Conservation (phyloP, 306 rosid genomes). For the Vigna trinervia region DNA sequence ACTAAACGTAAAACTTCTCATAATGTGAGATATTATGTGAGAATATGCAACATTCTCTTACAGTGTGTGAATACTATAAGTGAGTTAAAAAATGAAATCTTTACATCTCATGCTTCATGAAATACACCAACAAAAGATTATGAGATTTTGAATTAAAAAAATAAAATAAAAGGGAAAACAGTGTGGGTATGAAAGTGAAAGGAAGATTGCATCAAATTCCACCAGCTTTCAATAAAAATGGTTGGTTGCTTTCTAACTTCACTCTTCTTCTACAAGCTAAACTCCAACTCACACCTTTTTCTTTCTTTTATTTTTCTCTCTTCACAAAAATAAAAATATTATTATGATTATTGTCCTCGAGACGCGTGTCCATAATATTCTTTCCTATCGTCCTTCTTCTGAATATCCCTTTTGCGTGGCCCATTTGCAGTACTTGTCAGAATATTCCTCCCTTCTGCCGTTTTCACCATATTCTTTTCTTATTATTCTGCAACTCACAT, state of each 20-base stretch:
- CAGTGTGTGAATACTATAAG: neutral
- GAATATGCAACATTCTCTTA: neutral
- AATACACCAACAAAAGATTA: slow-evolving; percentile 41
- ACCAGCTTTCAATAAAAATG: slow-evolving; percentile 59
- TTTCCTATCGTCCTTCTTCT: slow-evolving; percentile 58
- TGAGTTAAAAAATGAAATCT: neutral
- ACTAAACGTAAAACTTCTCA: too few species aligned
- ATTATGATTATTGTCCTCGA: slow-evolving; percentile 39
- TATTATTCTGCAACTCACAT: neutral
- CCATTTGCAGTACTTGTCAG: slow-evolving; percentile 46
- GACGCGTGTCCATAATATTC: slow-evolving; percentile 72
- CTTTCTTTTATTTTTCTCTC: slow-evolving; percentile 45
- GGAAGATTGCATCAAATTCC: slow-evolving; percentile 81
- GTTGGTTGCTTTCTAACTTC: slow-evolving; percentile 76
- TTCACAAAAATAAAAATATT: slow-evolving; percentile 4
- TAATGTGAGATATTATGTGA: neutral
- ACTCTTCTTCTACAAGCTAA: slow-evolving; percentile 74
- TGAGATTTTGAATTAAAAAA: slow-evolving; percentile 33
- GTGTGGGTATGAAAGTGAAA: slow-evolving; percentile 39
- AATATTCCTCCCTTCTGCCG: slow-evolving; percentile 65
- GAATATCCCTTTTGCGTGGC: slow-evolving; percentile 94
- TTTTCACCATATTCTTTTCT: slow-evolving; percentile 24
- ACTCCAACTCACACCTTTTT: slow-evolving; percentile 89
- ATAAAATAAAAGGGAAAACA: neutral
- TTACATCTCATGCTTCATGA: slow-evolving; percentile 16